These are phyloP conservation scores for Heliosperma pusillum DNA, from an alignment of 148 eudicot species.

Conservation along the genomic window DNA sequence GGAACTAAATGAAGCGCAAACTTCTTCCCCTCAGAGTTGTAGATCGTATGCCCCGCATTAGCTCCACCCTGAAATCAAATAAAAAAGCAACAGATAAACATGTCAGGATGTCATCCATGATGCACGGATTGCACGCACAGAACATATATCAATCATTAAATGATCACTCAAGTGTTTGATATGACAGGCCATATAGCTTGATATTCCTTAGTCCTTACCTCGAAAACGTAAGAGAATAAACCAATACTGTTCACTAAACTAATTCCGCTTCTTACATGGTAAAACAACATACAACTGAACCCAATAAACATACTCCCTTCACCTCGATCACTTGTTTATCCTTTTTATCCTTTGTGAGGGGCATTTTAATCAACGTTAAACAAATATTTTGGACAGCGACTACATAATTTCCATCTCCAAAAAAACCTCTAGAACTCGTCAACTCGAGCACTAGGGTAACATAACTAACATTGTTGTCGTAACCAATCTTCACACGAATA, in stretches of 20 bases:
- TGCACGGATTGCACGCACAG: neutral
- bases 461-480: too few species aligned
- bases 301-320: neutral
- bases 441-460: too few species aligned
- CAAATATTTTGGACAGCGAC: too few species aligned
- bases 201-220: too few species aligned
- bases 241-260: neutral
- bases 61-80: slow-evolving; percentile 73
- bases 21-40: slow-evolving; percentile 90
- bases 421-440: too few species aligned
- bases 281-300: neutral
- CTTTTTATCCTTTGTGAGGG: too few species aligned
- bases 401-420: too few species aligned
- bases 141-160: neutral
- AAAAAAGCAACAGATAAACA: neutral
- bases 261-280: neutral
- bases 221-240: neutral
- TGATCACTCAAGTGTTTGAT: neutral
- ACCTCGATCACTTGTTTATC: neutral
- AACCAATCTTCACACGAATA: too few species aligned
- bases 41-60: slow-evolving; percentile 96
- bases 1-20: slow-evolving; percentile 97
- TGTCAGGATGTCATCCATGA: neutral
- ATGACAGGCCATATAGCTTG: neutral
- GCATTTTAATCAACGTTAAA: too few species aligned